Evolutionary conservation across 2,329 filamentous ascomycete species (phyloP).

Genomic region (Harringtonia aguacate): DNA sequence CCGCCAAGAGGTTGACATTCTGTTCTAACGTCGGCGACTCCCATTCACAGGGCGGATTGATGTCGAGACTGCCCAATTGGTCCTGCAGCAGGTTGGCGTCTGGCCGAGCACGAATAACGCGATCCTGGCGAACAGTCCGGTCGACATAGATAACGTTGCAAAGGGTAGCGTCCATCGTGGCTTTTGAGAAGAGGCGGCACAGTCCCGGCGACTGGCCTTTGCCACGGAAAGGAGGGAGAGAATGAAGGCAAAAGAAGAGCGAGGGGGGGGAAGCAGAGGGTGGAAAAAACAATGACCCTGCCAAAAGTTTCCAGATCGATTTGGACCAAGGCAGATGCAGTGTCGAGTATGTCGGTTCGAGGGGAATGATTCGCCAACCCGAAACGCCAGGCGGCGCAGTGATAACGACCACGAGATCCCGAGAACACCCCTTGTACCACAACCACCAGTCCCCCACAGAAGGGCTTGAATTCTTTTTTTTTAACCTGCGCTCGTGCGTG

Average conservation of each 20-base stretch:
- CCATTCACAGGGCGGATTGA: conserved; percentile 11
- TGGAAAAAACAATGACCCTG: neutral
- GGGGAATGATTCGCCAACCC: conserved; percentile 11
- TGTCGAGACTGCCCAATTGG: neutral
- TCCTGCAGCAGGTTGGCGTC: conserved; percentile 11
- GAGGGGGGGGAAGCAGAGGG: neutral
- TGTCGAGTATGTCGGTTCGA: neutral
- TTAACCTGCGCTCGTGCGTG: neutral
- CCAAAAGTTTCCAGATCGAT: neutral
- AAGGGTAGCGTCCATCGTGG: conserved; percentile 45
- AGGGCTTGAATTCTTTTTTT: neutral
- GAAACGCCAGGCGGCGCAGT: conserved; percentile 12
- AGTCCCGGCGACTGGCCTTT: conserved; percentile 49
- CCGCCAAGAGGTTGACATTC: conserved; percentile 37
- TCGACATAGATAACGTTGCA: conserved; percentile 53
- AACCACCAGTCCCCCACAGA: conserved; percentile 7
- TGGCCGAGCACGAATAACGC: conserved; percentile 24
- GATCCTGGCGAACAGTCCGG: conserved; percentile 37
- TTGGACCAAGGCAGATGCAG: neutral
- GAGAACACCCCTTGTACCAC: conserved; percentile 8
- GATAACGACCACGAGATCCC: conserved; percentile 7
- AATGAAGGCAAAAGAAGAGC: neutral
- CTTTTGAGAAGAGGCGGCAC: conserved; percentile 37
- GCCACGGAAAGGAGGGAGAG: conserved; percentile 22
- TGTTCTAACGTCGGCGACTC: conserved; percentile 30